A percentile compares a stretch with the other conserved stretches of the same genome.
phyloP scores from a whole-genome alignment of 768 basidiomycete species.

The Russula foetens region DNA sequence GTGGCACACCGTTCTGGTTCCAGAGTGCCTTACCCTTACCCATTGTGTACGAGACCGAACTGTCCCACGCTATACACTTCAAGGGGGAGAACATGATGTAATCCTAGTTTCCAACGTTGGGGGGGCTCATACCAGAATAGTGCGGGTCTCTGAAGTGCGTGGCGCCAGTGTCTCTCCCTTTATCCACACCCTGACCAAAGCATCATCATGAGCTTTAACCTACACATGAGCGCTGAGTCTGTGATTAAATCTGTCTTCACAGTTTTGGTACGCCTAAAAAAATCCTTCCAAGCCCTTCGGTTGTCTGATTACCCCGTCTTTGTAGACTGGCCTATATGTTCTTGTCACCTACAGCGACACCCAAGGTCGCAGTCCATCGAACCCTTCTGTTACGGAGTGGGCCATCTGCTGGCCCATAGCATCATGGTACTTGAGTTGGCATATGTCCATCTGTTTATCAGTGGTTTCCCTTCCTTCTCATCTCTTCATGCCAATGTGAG shows the following conservation, averaged over 20 bases:
- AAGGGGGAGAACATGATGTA: too few relatives aligned
- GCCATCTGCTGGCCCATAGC: slow-evolving; percentile 12
- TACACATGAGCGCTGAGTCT: not conserved
- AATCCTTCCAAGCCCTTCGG: not conserved
- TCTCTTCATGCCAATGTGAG: slow-evolving; percentile 5
- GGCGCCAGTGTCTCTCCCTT: too few relatives aligned
- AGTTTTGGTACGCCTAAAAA: not conserved
- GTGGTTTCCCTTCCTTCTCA: slow-evolving; percentile 9
- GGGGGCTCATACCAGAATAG: too few relatives aligned
- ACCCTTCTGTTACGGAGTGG: not conserved
- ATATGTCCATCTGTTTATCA: slow-evolving; percentile 1
- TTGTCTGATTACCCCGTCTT: not conserved
- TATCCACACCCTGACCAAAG: too few relatives aligned
- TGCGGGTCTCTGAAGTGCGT: too few relatives aligned
- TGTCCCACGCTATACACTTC: too few relatives aligned
- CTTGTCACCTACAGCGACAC: not conserved
- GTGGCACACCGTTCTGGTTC: too few relatives aligned
- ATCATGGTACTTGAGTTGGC: slow-evolving; percentile 14
- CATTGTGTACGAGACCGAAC: too few relatives aligned
- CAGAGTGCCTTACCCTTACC: too few relatives aligned
- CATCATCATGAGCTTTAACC: too few relatives aligned
- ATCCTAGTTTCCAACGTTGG: too few relatives aligned
- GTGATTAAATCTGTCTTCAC: not conserved
- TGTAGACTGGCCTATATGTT: not conserved
- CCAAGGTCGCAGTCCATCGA: not conserved